Conservation (phyloP, 2,329 filamentous ascomycete species). For the Fusarium pseudonygamai region DNA sequence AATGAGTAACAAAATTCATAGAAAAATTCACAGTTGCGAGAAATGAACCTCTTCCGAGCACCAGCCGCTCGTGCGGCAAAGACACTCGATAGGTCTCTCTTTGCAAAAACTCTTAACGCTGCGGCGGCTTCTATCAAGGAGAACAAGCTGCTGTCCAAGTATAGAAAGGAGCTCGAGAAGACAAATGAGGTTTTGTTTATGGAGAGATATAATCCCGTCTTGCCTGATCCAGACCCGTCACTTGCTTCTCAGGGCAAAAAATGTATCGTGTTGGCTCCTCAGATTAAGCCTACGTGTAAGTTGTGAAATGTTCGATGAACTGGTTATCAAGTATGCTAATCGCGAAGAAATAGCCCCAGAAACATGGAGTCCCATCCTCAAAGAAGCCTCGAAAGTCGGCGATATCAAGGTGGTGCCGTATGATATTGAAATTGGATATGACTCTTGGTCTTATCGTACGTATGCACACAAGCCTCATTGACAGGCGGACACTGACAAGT, state of each 20-base stretch:
- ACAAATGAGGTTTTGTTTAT: constrained; percentile 72
- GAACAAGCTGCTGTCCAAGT: constrained; percentile 76
- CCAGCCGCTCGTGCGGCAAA: constrained; percentile 81
- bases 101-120: constrained; percentile 78
- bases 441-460: constrained; percentile 85
- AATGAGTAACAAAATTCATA: constrained; percentile 12
- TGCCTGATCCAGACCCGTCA: constrained; percentile 67
- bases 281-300: constrained; percentile 63
- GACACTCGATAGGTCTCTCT: constrained; percentile 83
- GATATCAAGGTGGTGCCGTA: constrained; percentile 79
- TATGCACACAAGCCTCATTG: not conserved
- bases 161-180: constrained; percentile 72
- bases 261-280: constrained; percentile 68
- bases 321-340: not conserved
- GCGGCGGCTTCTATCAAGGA: constrained; percentile 83
- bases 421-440: constrained; percentile 79
- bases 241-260: constrained; percentile 65
- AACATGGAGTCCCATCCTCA: constrained; percentile 79
- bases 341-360: constrained; percentile 55
- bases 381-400: constrained; percentile 72
- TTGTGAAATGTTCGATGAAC: not conserved
- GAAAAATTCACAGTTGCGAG: constrained; percentile 46
- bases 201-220: constrained; percentile 71
- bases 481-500: constrained; percentile 28
- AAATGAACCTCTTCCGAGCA: constrained; percentile 75